phyloP scores from a whole-genome alignment of 305 asterid genomes.

The Plantago coronopus region DNA sequence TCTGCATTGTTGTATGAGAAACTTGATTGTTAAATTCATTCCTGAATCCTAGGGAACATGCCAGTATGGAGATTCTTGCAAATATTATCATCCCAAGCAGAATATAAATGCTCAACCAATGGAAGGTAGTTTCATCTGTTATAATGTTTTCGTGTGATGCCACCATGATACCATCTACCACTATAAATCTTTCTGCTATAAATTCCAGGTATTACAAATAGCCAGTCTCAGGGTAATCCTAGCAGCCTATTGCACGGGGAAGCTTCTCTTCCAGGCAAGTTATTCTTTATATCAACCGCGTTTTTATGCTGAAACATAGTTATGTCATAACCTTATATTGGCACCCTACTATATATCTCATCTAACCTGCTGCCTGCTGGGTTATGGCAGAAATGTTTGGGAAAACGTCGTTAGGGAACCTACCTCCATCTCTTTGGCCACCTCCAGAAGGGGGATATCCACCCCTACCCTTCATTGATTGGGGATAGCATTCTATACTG shows the following conservation, averaged over 20 bases:
- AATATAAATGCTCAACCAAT: slow-evolving; percentile 35
- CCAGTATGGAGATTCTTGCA: slow-evolving; percentile 79
- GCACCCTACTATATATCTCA: slow-evolving; percentile 7
- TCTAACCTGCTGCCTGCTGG: slow-evolving; percentile 21
- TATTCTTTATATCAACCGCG: slow-evolving; percentile 5
- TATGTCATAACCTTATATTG: not conserved
- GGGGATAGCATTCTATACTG: slow-evolving; percentile 58
- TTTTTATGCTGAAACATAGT: not conserved
- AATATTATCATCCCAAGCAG: slow-evolving; percentile 78
- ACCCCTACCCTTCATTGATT: slow-evolving; percentile 66
- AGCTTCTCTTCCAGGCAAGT: slow-evolving; percentile 43
- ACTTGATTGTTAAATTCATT: slow-evolving; percentile 9
- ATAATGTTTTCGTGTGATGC: slow-evolving; percentile 3
- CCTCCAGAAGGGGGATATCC: slow-evolving; percentile 92
- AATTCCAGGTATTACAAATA: slow-evolving; percentile 2
- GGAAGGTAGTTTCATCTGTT: slow-evolving; percentile 36
- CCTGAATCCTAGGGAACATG: slow-evolving; percentile 61
- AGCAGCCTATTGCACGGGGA: slow-evolving; percentile 27
- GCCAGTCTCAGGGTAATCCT: slow-evolving; percentile 27
- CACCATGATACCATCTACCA: not conserved
- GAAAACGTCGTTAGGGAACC: slow-evolving; percentile 50
- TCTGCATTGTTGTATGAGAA: not conserved
- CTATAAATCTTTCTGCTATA: slow-evolving; percentile 4
- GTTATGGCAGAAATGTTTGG: slow-evolving; percentile 43
- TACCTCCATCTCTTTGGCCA: slow-evolving; percentile 90